Evolutionary conservation across 2,329 filamentous ascomycete species (phyloP).

Genomic region (Gaeumannomyces sp.): DNA sequence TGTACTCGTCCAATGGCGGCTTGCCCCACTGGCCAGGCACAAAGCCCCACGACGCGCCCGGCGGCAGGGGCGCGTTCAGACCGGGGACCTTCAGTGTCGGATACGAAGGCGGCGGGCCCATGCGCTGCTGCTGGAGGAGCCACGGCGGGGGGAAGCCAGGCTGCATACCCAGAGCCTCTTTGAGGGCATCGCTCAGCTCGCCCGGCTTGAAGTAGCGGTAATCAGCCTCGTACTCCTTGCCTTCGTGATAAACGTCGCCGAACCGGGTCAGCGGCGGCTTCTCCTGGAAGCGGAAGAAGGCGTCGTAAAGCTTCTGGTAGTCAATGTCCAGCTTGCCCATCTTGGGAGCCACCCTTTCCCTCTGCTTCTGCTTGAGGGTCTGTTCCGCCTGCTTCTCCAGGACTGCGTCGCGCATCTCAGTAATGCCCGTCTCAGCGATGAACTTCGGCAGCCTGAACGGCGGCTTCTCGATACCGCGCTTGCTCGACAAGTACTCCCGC

Average conservation of each 20-base stretch:
- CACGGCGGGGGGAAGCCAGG: slow-evolving; percentile 90
- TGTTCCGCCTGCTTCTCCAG: slow-evolving; percentile 93
- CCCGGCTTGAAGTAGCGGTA: slow-evolving; percentile 84
- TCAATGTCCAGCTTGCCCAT: slow-evolving; percentile 98
- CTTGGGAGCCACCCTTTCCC: slow-evolving; percentile 89
- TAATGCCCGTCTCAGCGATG: slow-evolving; percentile 94
- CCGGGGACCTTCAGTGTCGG: slow-evolving; percentile 92
- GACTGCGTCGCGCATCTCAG: slow-evolving; percentile 95
- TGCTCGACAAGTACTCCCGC: slow-evolving; percentile 93
- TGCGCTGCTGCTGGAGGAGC: slow-evolving; percentile 94
- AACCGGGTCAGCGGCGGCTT: slow-evolving; percentile 92
- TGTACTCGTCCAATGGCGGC: slow-evolving; percentile 88
- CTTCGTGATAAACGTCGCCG: slow-evolving; percentile 98
- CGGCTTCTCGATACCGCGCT: slow-evolving; percentile 92
- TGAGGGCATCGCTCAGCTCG: slow-evolving; percentile 81
- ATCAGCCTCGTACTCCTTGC: slow-evolving; percentile 96
- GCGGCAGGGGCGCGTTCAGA: slow-evolving; percentile 84
- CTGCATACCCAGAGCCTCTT: slow-evolving; percentile 89
- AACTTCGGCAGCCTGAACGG: slow-evolving; percentile 91
- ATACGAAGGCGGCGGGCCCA: slow-evolving; percentile 89
- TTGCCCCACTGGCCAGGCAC: slow-evolving; percentile 94
- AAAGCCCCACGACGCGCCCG: slow-evolving; percentile 89
- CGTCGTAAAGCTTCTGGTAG: slow-evolving; percentile 96
- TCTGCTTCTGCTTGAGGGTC: slow-evolving; percentile 87
- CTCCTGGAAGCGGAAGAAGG: slow-evolving; percentile 96